phyloP scores from a whole-genome alignment of 768 basidiomycete genomes.

The Chlorophyllum brunneum region DNA sequence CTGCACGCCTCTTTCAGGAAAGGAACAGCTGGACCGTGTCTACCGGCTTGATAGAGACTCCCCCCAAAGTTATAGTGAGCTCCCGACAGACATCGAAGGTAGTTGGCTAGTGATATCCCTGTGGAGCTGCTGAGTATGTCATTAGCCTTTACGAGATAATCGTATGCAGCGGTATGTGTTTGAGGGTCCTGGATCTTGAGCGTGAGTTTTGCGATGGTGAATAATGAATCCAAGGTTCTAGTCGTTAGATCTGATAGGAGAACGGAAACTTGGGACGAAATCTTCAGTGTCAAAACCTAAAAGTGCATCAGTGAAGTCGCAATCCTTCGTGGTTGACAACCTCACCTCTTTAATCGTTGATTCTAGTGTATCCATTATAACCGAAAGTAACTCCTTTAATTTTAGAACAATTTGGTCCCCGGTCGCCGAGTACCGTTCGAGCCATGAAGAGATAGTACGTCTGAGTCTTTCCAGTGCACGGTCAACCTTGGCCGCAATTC shows the following conservation, averaged over 20 bases:
- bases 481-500: slow-evolving; percentile 49
- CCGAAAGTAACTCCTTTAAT: slow-evolving; percentile 8
- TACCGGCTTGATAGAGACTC: slow-evolving; percentile 61
- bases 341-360: not conserved
- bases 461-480: slow-evolving; percentile 59
- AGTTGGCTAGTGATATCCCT: slow-evolving; percentile 42
- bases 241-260: slow-evolving; percentile 29
- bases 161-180: slow-evolving; percentile 43
- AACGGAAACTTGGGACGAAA: not conserved
- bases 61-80: slow-evolving; percentile 69
- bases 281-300: not conserved
- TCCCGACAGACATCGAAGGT: slow-evolving; percentile 65
- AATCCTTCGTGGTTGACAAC: too few species aligned
- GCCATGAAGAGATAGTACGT: slow-evolving; percentile 40
- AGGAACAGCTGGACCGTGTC: slow-evolving; percentile 58
- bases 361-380: slow-evolving; percentile 9
- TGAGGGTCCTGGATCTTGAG: slow-evolving; percentile 37
- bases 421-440: slow-evolving; percentile 32
- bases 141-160: slow-evolving; percentile 42
- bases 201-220: slow-evolving; percentile 45
- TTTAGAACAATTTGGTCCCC: not conserved
- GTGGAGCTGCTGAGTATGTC: slow-evolving; percentile 24
- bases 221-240: slow-evolving; percentile 50
- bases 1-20: slow-evolving; percentile 63
- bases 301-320: not conserved